Base-by-base conservation (phyloP, 257 asterid genomes). In the Rubia yunnanensis region DNA sequence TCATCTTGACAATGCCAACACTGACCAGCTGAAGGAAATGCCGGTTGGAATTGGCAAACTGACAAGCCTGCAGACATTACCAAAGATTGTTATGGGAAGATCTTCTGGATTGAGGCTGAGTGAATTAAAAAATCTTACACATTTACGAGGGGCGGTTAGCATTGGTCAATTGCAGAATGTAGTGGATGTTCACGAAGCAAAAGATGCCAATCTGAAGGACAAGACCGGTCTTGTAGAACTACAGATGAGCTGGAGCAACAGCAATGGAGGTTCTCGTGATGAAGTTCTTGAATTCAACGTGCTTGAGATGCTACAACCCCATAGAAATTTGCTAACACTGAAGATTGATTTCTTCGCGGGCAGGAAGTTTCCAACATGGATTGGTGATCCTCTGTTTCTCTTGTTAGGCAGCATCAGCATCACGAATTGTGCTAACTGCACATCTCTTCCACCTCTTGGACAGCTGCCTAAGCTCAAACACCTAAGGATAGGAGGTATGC, bases 151-250 rank as follows among this genome's bases (percentile, higher is more conserved):
- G 60, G 64, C 78, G n/a, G 81, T 87, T 30, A 73, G 81, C 63
- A 75, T 87, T 67, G 65, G 49, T 5, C 89, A 78, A 52, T 70
- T 87, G 84, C 92, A 87, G 60, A 80, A 87, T 70, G 90, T 80
- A 36, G 53, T 62, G 17, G 79, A 75, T 67, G 64, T 78, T 20
- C 85, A 77, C 65, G 86, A 83, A 55, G 89, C 88, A 1, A 77
- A 77, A 73, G 86, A 78, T 62, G 95, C 88, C 14, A 65, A 70
- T 55, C 70, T 87, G 46, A 77, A 74, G 71, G 55, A 35, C 48
- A 81, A 72, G 63, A 53, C 73, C 6, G 74, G 72, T 63, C 84
- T 83, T 63, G 83, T 72, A 57, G 89, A 85, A 26, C 49, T 85
- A 63, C 84, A 78, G 32, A 72, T 87, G 80, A 59, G 63, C 20